phyloP scores from a whole-genome alignment of 2,329 filamentous ascomycete species.

The Zymoseptoria tritici region DNA sequence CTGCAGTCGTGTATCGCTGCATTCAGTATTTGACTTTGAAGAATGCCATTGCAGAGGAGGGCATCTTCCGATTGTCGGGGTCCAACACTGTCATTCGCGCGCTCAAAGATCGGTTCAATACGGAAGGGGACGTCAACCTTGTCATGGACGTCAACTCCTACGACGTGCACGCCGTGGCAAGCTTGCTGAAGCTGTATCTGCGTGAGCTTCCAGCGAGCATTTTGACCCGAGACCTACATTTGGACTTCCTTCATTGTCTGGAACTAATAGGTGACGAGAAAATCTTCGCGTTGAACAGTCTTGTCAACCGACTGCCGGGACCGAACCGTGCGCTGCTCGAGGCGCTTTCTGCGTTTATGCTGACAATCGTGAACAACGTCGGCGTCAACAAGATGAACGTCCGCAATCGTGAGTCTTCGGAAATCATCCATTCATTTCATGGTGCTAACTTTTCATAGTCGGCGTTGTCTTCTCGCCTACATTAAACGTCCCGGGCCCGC shows the following conservation, averaged over 20 bases:
- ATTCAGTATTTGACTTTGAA: constrained; percentile 86
- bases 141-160: constrained; percentile 73
- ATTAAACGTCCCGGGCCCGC: constrained; percentile 87
- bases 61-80: constrained; percentile 94
- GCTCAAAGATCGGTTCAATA: constrained; percentile 87
- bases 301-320: constrained; percentile 72
- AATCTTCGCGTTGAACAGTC: constrained; percentile 63
- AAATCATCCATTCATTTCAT: not conserved
- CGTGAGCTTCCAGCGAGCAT: constrained; percentile 88
- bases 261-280: constrained; percentile 71
- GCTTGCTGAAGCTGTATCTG: constrained; percentile 86
- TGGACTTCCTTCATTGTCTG: constrained; percentile 66
- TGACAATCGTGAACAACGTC: constrained; percentile 84
- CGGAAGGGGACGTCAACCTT: constrained; percentile 83
- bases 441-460: constrained; percentile 43
- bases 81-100: constrained; percentile 91
- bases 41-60: constrained; percentile 77
- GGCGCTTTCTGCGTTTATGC: constrained; percentile 79
- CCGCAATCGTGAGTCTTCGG: constrained; percentile 56
- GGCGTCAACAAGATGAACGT: constrained; percentile 97
- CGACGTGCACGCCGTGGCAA: constrained; percentile 93
- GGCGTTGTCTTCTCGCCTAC: constrained; percentile 98
- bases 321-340: constrained; percentile 75
- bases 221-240: constrained; percentile 79
- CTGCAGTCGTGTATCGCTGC: constrained; percentile 89